A percentile compares a stretch with the other conserved stretches of the same genome.
Conservation (phyloP, 2,329 filamentous ascomycete genomes). For the Dendrostoma leiphaemia region DNA sequence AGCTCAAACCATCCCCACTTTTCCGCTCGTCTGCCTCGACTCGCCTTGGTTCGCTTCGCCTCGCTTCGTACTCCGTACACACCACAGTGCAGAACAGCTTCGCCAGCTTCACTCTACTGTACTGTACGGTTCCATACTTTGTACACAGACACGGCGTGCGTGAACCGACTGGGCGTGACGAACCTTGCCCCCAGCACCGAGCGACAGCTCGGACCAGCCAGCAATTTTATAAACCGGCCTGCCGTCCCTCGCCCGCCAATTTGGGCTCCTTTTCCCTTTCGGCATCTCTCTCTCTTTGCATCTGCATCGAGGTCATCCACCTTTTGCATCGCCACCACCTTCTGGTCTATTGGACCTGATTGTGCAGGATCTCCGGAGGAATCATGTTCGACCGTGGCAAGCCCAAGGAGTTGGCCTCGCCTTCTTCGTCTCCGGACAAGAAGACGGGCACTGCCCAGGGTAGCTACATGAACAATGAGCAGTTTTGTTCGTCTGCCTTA, state of each 20-base stretch:
- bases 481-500: constrained; percentile 53
- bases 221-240: constrained; percentile 20
- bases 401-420: constrained; percentile 30
- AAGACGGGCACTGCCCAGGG: constrained; percentile 62
- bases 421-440: constrained; percentile 32
- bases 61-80: neutral
- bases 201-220: constrained; percentile 8
- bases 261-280: constrained; percentile 9
- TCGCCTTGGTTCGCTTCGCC: neutral
- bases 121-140: neutral
- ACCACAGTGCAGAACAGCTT: constrained; percentile 2
- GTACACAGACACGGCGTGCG: neutral
- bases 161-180: no score
- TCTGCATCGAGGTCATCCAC: constrained; percentile 15
- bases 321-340: constrained; percentile 13
- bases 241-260: constrained; percentile 3
- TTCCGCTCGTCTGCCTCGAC: neutral
- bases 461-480: constrained; percentile 64
- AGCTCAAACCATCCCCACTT: neutral
- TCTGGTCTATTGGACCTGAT: constrained; percentile 19
- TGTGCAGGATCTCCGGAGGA: constrained; percentile 19
- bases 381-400: constrained; percentile 32
- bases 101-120: neutral
- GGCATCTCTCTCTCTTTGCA: constrained; percentile 18
- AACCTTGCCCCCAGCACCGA: neutral